Evolutionary conservation across 23 red algal species (phyloP).

Genomic region (Gracilaria vermiculophylla): DNA sequence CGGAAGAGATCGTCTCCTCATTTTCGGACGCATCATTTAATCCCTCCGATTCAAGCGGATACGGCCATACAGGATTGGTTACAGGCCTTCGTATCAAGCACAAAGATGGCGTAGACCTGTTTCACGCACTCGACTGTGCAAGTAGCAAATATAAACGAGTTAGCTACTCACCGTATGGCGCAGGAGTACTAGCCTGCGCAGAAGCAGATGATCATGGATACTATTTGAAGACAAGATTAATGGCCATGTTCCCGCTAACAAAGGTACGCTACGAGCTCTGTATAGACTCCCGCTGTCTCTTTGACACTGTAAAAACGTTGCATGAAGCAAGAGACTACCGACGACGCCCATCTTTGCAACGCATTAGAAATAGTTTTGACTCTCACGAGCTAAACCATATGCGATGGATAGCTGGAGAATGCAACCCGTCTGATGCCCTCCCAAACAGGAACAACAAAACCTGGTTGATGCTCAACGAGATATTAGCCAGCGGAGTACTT

Average conservation of each 20-base stretch:
- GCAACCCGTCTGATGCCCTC: constrained; percentile 3
- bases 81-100: background rate
- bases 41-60: background rate
- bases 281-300: background rate
- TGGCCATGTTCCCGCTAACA: background rate
- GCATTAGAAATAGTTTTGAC: constrained; percentile 35
- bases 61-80: background rate
- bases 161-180: constrained; percentile 1
- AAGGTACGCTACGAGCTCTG: background rate
- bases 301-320: constrained; percentile 4
- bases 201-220: constrained; percentile 1
- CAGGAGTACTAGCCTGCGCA: background rate
- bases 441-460: constrained; percentile 21
- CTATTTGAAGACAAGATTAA: background rate
- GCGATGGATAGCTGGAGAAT: constrained; percentile 13
- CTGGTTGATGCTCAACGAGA: background rate
- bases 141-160: background rate
- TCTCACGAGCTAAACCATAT: constrained; percentile 10
- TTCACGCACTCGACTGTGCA: background rate
- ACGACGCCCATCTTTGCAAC: background rate
- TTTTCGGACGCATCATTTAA: constrained; percentile 15
- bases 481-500: background rate
- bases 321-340: constrained; percentile 5
- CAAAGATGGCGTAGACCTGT: background rate
- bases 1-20: background rate